Evolutionary conservation across 2,329 filamentous ascomycete genomes (phyloP), one percentile per base, ranked within the genome.

Genomic region (Metarhizium robertsii): DNA sequence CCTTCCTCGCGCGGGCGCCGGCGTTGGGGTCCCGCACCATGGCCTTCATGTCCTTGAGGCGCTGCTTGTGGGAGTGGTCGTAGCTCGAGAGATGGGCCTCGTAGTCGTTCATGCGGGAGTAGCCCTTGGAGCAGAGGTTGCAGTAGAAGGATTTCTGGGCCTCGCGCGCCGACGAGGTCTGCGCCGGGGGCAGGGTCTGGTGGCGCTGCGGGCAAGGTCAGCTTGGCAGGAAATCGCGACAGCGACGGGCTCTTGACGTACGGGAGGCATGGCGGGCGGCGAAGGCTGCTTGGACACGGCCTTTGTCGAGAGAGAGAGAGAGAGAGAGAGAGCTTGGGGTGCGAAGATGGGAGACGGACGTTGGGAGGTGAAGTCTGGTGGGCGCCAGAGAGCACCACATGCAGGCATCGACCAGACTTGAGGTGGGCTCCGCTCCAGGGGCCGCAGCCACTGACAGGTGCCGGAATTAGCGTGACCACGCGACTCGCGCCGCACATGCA

Each of bases 81-180:
- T 97, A 97, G 65, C 88, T 94, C 60, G 85, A 85, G 55, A 96
- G 88, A 70, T 99, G 94, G 7, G 92, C 87, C 71, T 97, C 92
- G 70, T 95, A 96, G 69, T 97, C 92, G 67, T 95, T 92, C 79
- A 95, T 92, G 55, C 94, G 90, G 2, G 86, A 85, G 73, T 97
- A 99, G 64, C 92, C 92, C 74, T 97, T 97, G 60, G 87, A 85
- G 76, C 94, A 97, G 54, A 97, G 82, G 45, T 85, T 82, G 75
- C 86, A 95, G 74, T 88, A 91, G 73, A 95, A 94, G 38, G 88
- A 84, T 65, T 85, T 87, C 51, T 89, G 78, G 16, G 89, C 88
- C 65, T 89, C 87, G 59, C 88, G 85, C 8, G 89, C 90, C 2
- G 80, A 80, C 30, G 77, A 74, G 25, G 80, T 84, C 64, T 81